Conservation (phyloP, 2,329 filamentous ascomycete genomes). For the Colletotrichum viniferum region DNA sequence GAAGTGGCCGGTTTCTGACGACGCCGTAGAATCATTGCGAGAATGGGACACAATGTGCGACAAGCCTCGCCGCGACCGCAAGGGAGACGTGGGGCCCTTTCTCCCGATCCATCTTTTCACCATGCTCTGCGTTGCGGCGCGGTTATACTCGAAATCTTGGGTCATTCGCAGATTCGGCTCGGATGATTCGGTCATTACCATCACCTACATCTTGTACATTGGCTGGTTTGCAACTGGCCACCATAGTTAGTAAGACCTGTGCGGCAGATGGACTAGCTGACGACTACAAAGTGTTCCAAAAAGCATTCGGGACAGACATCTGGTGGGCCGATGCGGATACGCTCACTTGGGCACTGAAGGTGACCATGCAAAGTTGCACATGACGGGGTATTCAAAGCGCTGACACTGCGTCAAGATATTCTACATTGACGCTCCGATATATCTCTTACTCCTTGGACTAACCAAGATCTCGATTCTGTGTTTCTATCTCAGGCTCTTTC, state of each 20-base stretch:
- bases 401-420: neutral
- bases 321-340: neutral
- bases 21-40: neutral
- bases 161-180: neutral
- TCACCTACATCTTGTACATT: neutral
- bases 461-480: slow-evolving; percentile 3
- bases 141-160: neutral
- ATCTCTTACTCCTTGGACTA: neutral
- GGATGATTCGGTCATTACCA: slow-evolving; percentile 3
- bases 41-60: slow-evolving; percentile 10
- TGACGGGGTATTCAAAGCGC: no score
- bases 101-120: neutral
- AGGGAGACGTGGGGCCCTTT: neutral
- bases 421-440: neutral
- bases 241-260: neutral
- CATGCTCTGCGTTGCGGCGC: neutral
- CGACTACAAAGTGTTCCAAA: neutral
- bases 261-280: neutral
- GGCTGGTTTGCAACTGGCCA: neutral
- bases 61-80: neutral
- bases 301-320: neutral
- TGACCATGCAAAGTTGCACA: neutral
- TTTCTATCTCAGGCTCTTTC: slow-evolving; percentile 7
- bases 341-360: slow-evolving; percentile 5
- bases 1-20: neutral